phyloP scores from a whole-genome alignment of 345 rosid species.

The Citrus cavaleriei region DNA sequence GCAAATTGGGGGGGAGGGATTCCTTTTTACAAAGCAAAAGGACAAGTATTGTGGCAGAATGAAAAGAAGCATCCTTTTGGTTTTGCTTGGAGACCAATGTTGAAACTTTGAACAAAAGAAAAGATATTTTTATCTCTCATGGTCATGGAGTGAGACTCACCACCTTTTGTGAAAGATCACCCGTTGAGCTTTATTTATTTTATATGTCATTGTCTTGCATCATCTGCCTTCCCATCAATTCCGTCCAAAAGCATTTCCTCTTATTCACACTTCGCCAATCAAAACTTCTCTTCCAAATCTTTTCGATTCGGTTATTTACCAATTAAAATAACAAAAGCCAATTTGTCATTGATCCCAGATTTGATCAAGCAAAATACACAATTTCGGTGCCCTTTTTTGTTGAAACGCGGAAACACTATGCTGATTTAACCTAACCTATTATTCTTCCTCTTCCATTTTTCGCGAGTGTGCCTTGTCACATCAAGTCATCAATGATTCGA shows the following conservation, averaged over 20 bases:
- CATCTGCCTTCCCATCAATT: not conserved
- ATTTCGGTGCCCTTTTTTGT: not conserved
- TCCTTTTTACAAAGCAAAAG: not conserved
- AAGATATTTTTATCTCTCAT: not conserved
- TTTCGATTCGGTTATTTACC: conserved; percentile 7
- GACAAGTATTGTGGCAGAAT: not conserved
- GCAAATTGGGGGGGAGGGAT: not conserved
- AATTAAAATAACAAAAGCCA: not conserved
- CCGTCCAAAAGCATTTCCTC: not conserved
- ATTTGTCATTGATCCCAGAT: not conserved
- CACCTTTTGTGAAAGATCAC: conserved; percentile 10
- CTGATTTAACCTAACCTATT: not conserved
- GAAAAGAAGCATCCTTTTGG: not conserved
- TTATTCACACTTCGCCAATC: conserved; percentile 1
- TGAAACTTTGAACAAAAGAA: not conserved
- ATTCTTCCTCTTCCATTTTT: not conserved
- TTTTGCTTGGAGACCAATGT: not conserved
- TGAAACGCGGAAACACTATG: not conserved
- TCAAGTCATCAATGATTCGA: not conserved
- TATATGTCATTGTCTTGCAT: not conserved
- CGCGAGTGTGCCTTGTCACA: not conserved
- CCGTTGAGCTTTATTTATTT: too few relatives aligned
- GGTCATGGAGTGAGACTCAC: not conserved
- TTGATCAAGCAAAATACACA: not conserved
- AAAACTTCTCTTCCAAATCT: conserved; percentile 9